These are phyloP conservation scores for Arthrobotrys conoides DNA, from an alignment of 2,329 filamentous ascomycete genomes.

Conservation along the genomic window DNA sequence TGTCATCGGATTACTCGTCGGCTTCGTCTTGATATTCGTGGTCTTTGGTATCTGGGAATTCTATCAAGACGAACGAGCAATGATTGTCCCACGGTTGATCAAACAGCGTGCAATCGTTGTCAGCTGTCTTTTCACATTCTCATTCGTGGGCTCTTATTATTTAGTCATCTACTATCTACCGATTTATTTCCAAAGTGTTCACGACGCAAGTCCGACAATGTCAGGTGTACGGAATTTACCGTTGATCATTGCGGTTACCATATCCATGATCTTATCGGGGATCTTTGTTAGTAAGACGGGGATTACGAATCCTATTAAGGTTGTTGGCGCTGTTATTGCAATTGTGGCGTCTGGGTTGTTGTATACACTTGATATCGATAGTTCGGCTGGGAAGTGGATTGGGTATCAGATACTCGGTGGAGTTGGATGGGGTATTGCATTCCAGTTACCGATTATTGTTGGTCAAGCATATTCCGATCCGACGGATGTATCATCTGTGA, in stretches of 20 bases:
- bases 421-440: slow-evolving; percentile 73
- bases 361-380: slow-evolving; percentile 69
- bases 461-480: slow-evolving; percentile 67
- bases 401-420: slow-evolving; percentile 67
- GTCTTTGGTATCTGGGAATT: slow-evolving; percentile 67
- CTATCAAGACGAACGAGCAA: slow-evolving; percentile 70
- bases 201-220: slow-evolving; percentile 70
- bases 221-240: slow-evolving; percentile 73
- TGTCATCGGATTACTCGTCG: slow-evolving; percentile 69
- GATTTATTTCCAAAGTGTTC: slow-evolving; percentile 73
- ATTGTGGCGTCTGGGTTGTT: slow-evolving; percentile 72
- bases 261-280: slow-evolving; percentile 71
- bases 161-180: slow-evolving; percentile 71
- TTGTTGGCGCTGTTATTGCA: slow-evolving; percentile 69
- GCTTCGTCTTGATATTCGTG: slow-evolving; percentile 68
- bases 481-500: slow-evolving; percentile 63
- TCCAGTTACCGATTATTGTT: slow-evolving; percentile 73
- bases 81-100: slow-evolving; percentile 70
- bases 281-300: slow-evolving; percentile 71
- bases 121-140: slow-evolving; percentile 68
- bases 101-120: slow-evolving; percentile 68
- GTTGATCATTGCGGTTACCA: slow-evolving; percentile 70
- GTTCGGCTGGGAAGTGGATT: slow-evolving; percentile 68
- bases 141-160: slow-evolving; percentile 69
- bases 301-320: slow-evolving; percentile 75